Evolutionary conservation across 306 rosid species (phyloP).

Genomic region (Prunus fruticosa): DNA sequence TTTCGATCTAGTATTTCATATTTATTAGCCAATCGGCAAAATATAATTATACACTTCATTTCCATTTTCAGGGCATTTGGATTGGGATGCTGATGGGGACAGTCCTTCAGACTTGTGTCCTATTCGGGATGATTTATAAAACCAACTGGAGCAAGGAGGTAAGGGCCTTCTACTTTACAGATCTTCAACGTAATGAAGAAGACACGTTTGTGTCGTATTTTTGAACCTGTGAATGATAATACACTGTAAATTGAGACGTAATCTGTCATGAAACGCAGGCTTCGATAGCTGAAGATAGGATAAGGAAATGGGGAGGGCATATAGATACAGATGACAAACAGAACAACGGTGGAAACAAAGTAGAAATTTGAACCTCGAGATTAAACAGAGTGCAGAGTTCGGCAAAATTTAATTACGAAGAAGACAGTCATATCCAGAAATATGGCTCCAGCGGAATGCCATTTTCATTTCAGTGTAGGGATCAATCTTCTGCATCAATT

Average conservation of each 20-base stretch:
- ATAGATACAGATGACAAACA: background rate
- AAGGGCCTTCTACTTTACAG: background rate
- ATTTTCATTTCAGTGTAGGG: slow-evolving; percentile 3
- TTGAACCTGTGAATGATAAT: too few species aligned
- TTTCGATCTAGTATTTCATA: background rate
- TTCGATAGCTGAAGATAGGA: slow-evolving; percentile 45
- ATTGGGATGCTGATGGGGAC: slow-evolving; percentile 67
- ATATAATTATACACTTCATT: too few species aligned
- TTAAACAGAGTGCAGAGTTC: background rate
- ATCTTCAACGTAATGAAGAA: too few species aligned
- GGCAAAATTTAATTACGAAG: background rate
- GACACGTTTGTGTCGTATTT: too few species aligned
- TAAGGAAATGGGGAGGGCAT: slow-evolving; percentile 45
- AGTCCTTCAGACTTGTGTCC: slow-evolving; percentile 58
- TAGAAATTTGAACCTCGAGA: background rate
- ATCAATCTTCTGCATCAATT: background rate
- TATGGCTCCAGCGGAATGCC: background rate
- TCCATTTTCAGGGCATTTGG: slow-evolving; percentile 71
- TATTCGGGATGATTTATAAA: slow-evolving; percentile 48
- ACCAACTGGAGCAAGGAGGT: slow-evolving; percentile 85
- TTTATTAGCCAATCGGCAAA: background rate
- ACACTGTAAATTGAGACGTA: background rate
- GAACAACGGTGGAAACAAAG: background rate
- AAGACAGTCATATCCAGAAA: background rate
- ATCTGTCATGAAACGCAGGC: slow-evolving; percentile 31